phyloP scores from a whole-genome alignment of 495 filamentous ascomycete genomes.

The Hyaloscypha bicolor region DNA sequence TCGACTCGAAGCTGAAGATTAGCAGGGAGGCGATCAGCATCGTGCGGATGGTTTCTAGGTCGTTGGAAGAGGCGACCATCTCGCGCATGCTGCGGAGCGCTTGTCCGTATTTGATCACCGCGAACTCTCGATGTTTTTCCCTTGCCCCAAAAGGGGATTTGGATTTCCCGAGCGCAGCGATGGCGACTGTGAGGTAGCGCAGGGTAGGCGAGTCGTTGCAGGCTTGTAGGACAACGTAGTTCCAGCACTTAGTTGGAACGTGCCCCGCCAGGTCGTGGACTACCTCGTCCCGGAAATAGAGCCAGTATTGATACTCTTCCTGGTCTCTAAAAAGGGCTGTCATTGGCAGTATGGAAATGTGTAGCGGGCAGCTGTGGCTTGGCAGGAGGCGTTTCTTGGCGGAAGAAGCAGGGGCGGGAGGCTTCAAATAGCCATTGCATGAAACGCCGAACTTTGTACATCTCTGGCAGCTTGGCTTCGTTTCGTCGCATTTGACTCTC shows the following conservation, averaged over 20 bases:
- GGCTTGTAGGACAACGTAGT: constrained; percentile 53
- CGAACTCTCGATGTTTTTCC: constrained; percentile 6
- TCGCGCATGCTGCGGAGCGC: constrained; percentile 13
- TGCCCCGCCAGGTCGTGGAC: constrained; percentile 58
- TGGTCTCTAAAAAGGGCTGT: constrained; percentile 8
- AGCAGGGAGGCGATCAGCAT: constrained; percentile 17
- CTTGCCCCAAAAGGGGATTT: constrained; percentile 40
- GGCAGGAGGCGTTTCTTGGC: background rate
- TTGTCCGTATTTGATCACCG: constrained; percentile 11
- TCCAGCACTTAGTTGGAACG: constrained; percentile 61
- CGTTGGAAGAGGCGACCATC: background rate
- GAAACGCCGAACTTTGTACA: constrained; percentile 50
- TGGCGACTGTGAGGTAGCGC: constrained; percentile 60
- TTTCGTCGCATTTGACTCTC: constrained; percentile 60
- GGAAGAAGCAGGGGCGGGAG: background rate
- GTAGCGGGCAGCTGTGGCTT: background rate
- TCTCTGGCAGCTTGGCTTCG: constrained; percentile 49
- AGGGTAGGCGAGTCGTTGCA: constrained; percentile 60
- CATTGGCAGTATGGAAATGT: background rate
- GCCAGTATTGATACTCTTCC: constrained; percentile 48
- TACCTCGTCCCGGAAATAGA: constrained; percentile 57
- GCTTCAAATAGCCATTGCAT: constrained; percentile 52
- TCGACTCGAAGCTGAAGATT: constrained; percentile 24
- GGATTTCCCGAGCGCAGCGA: constrained; percentile 53
- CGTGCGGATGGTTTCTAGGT: constrained; percentile 11